Evolutionary conservation across 306 rosid species (phyloP).

Genomic region (Gynostemma pentaphyllum): DNA sequence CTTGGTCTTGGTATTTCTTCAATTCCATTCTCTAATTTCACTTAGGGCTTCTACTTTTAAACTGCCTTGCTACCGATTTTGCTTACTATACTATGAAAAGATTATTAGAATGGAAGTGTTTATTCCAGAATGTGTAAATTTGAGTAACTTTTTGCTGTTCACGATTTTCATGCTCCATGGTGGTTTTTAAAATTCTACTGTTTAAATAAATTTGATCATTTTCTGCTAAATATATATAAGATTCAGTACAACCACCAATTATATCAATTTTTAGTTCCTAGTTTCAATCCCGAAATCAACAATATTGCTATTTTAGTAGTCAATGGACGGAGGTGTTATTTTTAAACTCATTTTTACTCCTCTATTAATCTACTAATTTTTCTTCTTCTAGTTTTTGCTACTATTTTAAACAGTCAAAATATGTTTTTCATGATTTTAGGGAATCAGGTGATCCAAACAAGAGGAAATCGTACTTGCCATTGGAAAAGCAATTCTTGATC

Average conservation of each 20-base stretch:
- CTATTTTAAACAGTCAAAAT: background rate
- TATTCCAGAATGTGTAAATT: too few relatives aligned
- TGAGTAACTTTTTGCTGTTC: too few relatives aligned
- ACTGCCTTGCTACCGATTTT: background rate
- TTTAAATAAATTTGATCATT: too few relatives aligned
- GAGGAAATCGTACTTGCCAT: conserved; percentile 82
- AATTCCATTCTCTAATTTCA: background rate
- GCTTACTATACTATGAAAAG: too few relatives aligned
- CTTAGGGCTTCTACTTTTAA: background rate
- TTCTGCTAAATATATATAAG: too few relatives aligned
- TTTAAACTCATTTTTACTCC: too few relatives aligned
- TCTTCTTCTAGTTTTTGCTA: background rate
- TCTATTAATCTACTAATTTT: too few relatives aligned
- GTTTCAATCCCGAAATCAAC: background rate
- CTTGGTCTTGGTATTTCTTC: conserved; percentile 88
- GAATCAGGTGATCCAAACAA: conserved; percentile 88
- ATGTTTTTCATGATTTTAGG: conserved; percentile 32
- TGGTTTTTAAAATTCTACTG: too few relatives aligned
- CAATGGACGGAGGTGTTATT: background rate
- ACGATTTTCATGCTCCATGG: too few relatives aligned
- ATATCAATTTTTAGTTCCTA: background rate
- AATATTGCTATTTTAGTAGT: background rate
- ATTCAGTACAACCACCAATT: background rate
- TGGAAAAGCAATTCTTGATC: conserved; percentile 74
- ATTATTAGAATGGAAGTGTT: too few relatives aligned